These are phyloP conservation scores for Aristolochia fimbriata DNA, from an alignment of 164 flowering plant species.

Conservation along the genomic window DNA sequence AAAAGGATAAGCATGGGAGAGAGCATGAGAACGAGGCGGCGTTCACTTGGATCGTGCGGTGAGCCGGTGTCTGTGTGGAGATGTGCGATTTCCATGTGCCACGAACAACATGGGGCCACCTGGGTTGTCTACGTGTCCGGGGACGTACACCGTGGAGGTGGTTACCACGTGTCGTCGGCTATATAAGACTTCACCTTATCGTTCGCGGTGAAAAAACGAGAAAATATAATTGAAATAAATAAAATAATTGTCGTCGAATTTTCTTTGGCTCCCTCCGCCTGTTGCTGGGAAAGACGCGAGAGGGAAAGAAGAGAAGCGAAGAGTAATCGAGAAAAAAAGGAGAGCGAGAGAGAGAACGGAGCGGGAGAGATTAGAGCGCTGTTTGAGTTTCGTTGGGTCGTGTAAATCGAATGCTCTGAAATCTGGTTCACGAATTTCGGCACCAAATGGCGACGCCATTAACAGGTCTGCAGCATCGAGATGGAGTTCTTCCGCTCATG, in stretches of 20 bases:
- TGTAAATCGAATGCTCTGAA: background rate
- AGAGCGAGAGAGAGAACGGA: too few species aligned
- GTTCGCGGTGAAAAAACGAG: background rate
- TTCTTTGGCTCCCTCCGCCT: background rate
- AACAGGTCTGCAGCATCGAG: conserved; percentile 32
- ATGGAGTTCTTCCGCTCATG: conserved; percentile 46
- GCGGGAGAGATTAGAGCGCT: too few species aligned
- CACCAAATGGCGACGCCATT: conserved; percentile 60
- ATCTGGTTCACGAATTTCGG: background rate
- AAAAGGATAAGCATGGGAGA: too few species aligned
- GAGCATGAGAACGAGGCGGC: too few species aligned
- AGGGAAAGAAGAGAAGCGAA: background rate
- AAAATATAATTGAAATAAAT: background rate
- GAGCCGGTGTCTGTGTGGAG: too few species aligned
- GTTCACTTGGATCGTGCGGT: too few species aligned
- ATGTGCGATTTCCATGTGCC: too few species aligned
- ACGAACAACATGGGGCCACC: background rate
- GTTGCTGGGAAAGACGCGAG: background rate
- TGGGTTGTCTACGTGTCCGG: background rate
- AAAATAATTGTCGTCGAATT: background rate
- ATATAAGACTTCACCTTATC: background rate
- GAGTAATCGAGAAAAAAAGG: too few species aligned
- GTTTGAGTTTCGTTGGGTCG: background rate
- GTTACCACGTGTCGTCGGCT: background rate
- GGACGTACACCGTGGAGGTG: background rate